These are phyloP conservation scores for Fusarium brevicatenulatum DNA, from an alignment of 2,329 filamentous ascomycete genomes.

Conservation along the genomic window DNA sequence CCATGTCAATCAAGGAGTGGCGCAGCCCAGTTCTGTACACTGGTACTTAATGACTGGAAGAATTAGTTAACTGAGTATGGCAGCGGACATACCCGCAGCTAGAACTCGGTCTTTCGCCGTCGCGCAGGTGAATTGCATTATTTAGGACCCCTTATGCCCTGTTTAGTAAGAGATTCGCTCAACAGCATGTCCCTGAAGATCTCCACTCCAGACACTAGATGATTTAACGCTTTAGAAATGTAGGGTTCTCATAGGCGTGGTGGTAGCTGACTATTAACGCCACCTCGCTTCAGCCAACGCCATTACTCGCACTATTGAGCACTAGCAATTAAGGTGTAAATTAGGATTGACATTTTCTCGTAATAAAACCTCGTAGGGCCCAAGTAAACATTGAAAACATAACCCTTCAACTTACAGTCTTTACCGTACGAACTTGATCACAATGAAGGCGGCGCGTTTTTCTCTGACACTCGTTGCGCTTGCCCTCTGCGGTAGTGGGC, in stretches of 20 bases:
- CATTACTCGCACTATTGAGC: neutral
- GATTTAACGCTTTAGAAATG: neutral
- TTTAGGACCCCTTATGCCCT: neutral
- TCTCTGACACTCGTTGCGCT: neutral
- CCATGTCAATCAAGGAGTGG: too few species aligned
- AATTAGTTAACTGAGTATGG: too few species aligned
- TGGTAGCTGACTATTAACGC: neutral
- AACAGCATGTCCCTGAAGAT: neutral
- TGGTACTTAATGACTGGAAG: too few species aligned
- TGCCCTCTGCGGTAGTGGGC: neutral
- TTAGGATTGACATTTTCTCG: neutral
- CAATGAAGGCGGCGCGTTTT: neutral
- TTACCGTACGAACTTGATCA: neutral
- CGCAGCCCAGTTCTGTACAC: too few species aligned
- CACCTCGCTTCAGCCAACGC: rapidly evolving
- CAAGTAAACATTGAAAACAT: neutral
- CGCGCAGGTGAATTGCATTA: neutral
- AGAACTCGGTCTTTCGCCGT: too few species aligned
- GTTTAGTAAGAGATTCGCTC: neutral
- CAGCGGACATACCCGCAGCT: too few species aligned
- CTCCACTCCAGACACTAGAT: neutral
- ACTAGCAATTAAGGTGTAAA: neutral
- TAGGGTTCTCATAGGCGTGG: neutral
- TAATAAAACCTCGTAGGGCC: neutral
- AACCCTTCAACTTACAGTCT: neutral